phyloP scores from a whole-genome alignment of 164 flowering plant genomes.

The Taxillus chinensis region DNA sequence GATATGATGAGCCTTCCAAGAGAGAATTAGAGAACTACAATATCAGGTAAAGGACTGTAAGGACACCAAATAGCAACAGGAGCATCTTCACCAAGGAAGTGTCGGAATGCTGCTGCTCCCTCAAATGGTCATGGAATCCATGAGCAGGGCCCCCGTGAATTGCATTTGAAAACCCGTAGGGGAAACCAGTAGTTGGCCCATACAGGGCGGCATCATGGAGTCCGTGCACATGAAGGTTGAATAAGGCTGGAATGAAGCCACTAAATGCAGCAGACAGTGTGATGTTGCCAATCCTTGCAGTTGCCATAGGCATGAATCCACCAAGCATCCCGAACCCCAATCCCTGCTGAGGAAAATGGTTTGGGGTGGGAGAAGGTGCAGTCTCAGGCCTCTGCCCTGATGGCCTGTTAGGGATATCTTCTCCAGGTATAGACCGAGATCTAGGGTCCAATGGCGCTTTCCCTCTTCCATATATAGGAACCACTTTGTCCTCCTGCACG shows the following conservation, averaged over 20 bases:
- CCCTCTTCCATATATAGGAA: slow-evolving; percentile 25
- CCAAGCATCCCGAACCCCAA: slow-evolving; percentile 12
- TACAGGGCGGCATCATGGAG: slow-evolving; percentile 20
- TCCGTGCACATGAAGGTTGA: slow-evolving; percentile 20
- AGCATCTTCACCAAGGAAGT: slow-evolving; percentile 11
- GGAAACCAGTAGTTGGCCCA: slow-evolving; percentile 18
- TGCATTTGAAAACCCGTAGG: slow-evolving; percentile 15
- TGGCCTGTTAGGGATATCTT: slow-evolving; percentile 22
- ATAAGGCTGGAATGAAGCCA: slow-evolving; percentile 17
- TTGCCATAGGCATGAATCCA: slow-evolving; percentile 15
- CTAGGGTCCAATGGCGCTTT: slow-evolving; percentile 14
- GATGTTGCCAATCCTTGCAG: slow-evolving; percentile 16
- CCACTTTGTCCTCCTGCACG: slow-evolving; percentile 18
- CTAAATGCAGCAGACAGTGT: slow-evolving; percentile 12
- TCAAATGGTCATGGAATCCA: slow-evolving; percentile 16
- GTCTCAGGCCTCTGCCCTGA: slow-evolving; percentile 23
- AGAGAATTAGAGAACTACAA: no score
- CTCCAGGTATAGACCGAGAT: slow-evolving; percentile 6
- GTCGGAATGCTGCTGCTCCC: slow-evolving; percentile 8
- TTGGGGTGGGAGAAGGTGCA: slow-evolving; percentile 15
- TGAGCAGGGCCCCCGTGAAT: slow-evolving; percentile 21
- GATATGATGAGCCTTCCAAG: no score
- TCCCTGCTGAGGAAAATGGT: slow-evolving; percentile 7
- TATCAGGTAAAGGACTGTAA: slow-evolving; percentile 1
- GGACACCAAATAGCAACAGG: slow-evolving; percentile 12